Conservation (phyloP, 1,284 basidiomycete genomes). For the Taiwanofungus camphoratus region DNA sequence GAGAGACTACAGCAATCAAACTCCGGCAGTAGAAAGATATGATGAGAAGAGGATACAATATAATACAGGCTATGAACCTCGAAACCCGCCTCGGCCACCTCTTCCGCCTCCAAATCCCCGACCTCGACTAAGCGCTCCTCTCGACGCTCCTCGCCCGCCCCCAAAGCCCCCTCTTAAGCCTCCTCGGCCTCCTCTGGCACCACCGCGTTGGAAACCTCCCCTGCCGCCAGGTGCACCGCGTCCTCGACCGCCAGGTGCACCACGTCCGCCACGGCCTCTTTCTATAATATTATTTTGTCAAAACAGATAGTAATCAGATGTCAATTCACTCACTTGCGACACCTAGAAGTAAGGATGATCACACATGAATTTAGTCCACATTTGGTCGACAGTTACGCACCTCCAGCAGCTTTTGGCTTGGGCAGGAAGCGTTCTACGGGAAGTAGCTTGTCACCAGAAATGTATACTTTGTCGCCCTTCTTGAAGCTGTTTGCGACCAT, state of each 20-base stretch:
- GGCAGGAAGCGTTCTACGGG: constrained; percentile 97
- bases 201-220: constrained; percentile 36
- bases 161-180: constrained; percentile 41
- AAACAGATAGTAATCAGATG: constrained; percentile 4
- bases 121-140: constrained; percentile 38
- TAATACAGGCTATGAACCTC: constrained; percentile 36
- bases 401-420: constrained; percentile 84
- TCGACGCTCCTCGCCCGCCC: constrained; percentile 30
- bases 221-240: constrained; percentile 43
- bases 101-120: constrained; percentile 38
- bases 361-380: constrained; percentile 6
- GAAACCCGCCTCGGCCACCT: constrained; percentile 35
- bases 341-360: constrained; percentile 29
- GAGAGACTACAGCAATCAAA: constrained; percentile 10
- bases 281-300: constrained; percentile 33
- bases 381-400: constrained; percentile 35
- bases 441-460: constrained; percentile 92
- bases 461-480: constrained; percentile 97
- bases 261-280: constrained; percentile 29
- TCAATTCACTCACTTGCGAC: constrained; percentile 38
- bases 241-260: constrained; percentile 37
- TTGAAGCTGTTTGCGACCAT: constrained; percentile 96
- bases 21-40: too few species aligned
- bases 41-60: too few species aligned
- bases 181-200: constrained; percentile 32